Percentiles rank a stretch among this genome's conserved stretches.
Evolutionary conservation across 345 rosid genomes (phyloP).

Genomic region (Aquilaria sinensis): DNA sequence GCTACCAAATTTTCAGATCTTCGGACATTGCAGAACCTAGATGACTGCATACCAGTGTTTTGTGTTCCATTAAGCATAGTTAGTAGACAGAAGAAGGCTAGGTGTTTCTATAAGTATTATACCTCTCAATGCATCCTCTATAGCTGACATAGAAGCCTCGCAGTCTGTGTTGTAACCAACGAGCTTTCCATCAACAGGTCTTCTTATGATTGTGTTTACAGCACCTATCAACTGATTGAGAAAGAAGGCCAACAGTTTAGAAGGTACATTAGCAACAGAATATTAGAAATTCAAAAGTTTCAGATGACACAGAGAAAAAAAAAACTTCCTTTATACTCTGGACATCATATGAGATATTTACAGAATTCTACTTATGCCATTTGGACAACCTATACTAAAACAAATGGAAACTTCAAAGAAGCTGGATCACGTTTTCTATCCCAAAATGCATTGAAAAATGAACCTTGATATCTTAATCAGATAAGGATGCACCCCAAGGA

Average conservation of each 20-base stretch:
- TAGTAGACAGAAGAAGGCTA: too few relatives aligned
- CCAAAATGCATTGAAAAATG: too few relatives aligned
- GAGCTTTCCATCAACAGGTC: slow-evolving; percentile 35
- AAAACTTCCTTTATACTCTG: too few relatives aligned
- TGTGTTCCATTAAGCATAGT: too few relatives aligned
- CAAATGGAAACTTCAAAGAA: neutral
- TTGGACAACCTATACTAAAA: slow-evolving; percentile 1
- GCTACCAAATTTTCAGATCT: too few relatives aligned
- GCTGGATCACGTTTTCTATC: too few relatives aligned
- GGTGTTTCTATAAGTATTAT: neutral
- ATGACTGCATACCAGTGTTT: too few relatives aligned
- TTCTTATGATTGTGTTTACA: slow-evolving; percentile 40
- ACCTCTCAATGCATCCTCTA: slow-evolving; percentile 39
- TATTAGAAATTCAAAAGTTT: neutral
- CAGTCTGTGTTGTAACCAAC: slow-evolving; percentile 43
- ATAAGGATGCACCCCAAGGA: too few relatives aligned
- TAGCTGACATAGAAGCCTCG: slow-evolving; percentile 40
- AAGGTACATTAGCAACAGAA: slow-evolving; percentile 3
- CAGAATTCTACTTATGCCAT: neutral
- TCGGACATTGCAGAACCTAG: too few relatives aligned
- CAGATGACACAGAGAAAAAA: too few relatives aligned
- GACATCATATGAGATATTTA: too few relatives aligned
- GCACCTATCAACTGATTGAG: slow-evolving; percentile 35
- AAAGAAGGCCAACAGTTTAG: slow-evolving; percentile 9
- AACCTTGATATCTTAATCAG: too few relatives aligned